A percentile compares a stretch with the other conserved stretches of the same genome.
Evolutionary conservation across 371 early-diverging fungal species (phyloP).

Genomic region (Mortierella sp.): DNA sequence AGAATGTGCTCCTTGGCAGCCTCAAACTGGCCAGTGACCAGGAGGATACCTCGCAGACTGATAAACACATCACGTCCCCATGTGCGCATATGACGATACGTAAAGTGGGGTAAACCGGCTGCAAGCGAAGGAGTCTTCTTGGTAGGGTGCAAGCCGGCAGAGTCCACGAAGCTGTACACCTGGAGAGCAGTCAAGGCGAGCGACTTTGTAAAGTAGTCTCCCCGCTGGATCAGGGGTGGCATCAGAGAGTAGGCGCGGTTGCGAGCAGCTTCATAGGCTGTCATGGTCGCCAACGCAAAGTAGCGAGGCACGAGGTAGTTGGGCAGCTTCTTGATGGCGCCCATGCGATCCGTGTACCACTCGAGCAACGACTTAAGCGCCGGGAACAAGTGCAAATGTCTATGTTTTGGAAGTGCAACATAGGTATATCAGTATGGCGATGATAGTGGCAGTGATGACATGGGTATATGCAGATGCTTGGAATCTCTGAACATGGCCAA

Average conservation of each 20-base stretch:
- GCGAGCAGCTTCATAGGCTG: conserved; percentile 81
- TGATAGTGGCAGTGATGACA: neutral
- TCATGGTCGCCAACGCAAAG: conserved; percentile 86
- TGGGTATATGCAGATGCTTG: too few species aligned
- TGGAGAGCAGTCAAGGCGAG: conserved; percentile 88
- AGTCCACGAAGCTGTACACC: conserved; percentile 81
- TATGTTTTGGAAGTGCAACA: conserved; percentile 17
- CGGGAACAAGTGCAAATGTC: conserved; percentile 66
- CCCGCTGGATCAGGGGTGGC: conserved; percentile 70
- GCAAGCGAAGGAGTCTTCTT: conserved; percentile 77
- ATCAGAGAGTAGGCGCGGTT: conserved; percentile 71
- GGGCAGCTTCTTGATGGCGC: conserved; percentile 77
- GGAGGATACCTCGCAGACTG: conserved; percentile 86
- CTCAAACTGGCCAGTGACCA: conserved; percentile 86
- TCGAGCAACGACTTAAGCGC: conserved; percentile 63
- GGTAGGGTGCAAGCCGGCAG: conserved; percentile 85
- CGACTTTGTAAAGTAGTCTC: conserved; percentile 78
- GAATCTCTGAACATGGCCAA: neutral
- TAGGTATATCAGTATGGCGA: neutral
- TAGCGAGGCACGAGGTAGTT: conserved; percentile 93
- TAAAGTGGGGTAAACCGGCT: conserved; percentile 98
- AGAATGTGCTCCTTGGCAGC: conserved; percentile 89
- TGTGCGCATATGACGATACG: conserved; percentile 92
- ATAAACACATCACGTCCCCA: conserved; percentile 99
- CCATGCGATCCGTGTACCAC: conserved; percentile 85